Percentiles rank a stretch among this genome's conserved stretches.
Conservation (phyloP, 148 eudicot species). For the Spergularia bocconei region DNA sequence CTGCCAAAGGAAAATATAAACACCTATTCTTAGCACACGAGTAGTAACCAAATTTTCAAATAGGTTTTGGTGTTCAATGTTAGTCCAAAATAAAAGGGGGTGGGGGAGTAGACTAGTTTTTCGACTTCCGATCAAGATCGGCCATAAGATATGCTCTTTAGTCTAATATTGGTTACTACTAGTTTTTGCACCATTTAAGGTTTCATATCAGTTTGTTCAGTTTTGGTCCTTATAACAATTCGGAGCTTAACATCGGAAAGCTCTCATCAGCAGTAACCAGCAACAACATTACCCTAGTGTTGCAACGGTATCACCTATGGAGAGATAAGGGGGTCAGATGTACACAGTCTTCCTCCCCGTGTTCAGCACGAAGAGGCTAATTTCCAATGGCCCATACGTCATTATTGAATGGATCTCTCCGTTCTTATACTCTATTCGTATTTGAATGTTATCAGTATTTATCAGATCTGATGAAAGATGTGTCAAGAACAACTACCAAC, state of each 20-base stretch:
- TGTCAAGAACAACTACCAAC: background rate
- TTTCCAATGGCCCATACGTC: no score
- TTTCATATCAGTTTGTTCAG: no score
- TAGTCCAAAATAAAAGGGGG: background rate
- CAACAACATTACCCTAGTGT: no score
- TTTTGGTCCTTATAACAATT: no score
- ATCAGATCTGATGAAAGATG: background rate
- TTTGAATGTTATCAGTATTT: no score
- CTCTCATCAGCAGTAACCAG: conserved; percentile 3
- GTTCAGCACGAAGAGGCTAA: no score
- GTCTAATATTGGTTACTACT: background rate
- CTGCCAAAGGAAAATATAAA: conserved; percentile 39
- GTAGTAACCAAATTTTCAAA: background rate
- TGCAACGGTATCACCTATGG: no score
- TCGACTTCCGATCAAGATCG: conserved; percentile 3
- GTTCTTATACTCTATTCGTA: no score
- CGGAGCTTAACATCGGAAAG: background rate
- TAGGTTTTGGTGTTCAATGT: background rate
- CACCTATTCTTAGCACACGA: background rate
- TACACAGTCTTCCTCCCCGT: no score
- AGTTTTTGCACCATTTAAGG: no score
- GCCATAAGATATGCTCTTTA: background rate
- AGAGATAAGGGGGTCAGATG: no score
- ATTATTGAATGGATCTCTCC: no score
- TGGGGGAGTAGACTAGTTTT: background rate